Base-by-base conservation (phyloP, 352 stramenopile genomes). In the Pythium plurisporium region DNA sequence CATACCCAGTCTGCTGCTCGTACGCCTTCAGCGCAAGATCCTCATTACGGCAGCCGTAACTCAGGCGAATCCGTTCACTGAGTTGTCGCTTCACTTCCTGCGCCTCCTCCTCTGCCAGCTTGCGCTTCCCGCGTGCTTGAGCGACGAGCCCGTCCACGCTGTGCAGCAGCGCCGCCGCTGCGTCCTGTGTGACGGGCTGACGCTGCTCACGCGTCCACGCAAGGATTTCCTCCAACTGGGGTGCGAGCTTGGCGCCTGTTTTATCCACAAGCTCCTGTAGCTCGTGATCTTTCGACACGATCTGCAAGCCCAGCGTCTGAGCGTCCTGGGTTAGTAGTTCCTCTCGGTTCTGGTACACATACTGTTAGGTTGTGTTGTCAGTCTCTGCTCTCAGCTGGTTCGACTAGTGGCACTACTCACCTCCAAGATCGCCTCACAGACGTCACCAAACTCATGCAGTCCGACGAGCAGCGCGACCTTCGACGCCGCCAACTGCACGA, bases 401-500 rank as follows among this genome's bases (percentile, higher is more conserved):
- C 23, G n/a, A 44, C 7, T 27, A 29, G 34, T 26, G 19, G 23
- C 19, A 27, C 20, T 5, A 37, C 48, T 25, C 10, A 79, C 69
- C 67, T 82, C 74, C 2, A 76, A 33, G 12, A 79, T 65, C 38
- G 76, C 71, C 31, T 88, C 79, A 2, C 64, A 48, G 3, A 77
- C 45, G 50, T 90, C 73, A 1, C 75, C 78, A 48, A 78, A 92
- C 61, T 87, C 82, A 53, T 92, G 82, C 33, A 93, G 69, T 29
- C 82, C 80, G 29, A 82, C 68, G 26, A 88, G 64, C 7, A 79
- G 67, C 43, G 82, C 82, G 40, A 93, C 74, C 43, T 85, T 87
- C 26, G 80, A 91, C 42, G 82, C 82, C 30, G 80, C 81, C 41
- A 86, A 78, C 47, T 74, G 82, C 49, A 90, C 64, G 25, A 80